Base-by-base conservation (phyloP, 2,329 filamentous ascomycete genomes). In the Metarhizium brunneum region DNA sequence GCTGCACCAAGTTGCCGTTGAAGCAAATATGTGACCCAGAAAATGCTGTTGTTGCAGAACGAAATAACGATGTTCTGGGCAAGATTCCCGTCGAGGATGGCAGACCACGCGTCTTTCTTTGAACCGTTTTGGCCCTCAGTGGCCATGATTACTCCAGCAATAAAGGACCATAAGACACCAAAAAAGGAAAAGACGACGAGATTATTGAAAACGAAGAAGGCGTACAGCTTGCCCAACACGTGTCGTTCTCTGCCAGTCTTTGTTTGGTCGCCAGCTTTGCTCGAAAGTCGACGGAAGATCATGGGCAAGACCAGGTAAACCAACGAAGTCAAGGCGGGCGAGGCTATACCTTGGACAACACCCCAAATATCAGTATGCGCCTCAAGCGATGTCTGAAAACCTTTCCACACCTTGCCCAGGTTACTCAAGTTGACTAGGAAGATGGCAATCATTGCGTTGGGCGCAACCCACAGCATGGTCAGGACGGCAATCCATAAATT, bases 201-300 rank as follows among this genome's bases (percentile, higher is more conserved):
- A 67, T 97, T 97, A 80, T 99, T 99, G 78, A 99, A 91, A 53
- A 96, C 83, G 71, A 99, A 99, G 75, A 99, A 99, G 18, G 88
- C 82, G 72, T 95, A 99, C 2, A 99, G 80, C 70, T 95, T 95
- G 59, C 84, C 85, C 57, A 94, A 80, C 53, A 99, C 94, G 69
- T 97, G 92, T 35, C 90, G 82, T 69, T 99, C 94, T 54, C 94
- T 84, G 30, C 90, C 89, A 0, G 90, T 95, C 73, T 97, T 99
- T 50, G 90, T 95, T 61, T 88, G 81, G 67, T 97, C 92, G 60
- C 94, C 94, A 4, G 89, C 88, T 61, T 83, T 83, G 58, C 91
- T 86, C 6, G 90, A 87, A 42, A 99, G 78, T 25, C 89, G 86
- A 55, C 94, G 88, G 76, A 99, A 97, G 64, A 96, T 87, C 63